Conservation (phyloP, 2,329 filamentous ascomycete genomes). For the Ophiocordyceps sinensis region DNA sequence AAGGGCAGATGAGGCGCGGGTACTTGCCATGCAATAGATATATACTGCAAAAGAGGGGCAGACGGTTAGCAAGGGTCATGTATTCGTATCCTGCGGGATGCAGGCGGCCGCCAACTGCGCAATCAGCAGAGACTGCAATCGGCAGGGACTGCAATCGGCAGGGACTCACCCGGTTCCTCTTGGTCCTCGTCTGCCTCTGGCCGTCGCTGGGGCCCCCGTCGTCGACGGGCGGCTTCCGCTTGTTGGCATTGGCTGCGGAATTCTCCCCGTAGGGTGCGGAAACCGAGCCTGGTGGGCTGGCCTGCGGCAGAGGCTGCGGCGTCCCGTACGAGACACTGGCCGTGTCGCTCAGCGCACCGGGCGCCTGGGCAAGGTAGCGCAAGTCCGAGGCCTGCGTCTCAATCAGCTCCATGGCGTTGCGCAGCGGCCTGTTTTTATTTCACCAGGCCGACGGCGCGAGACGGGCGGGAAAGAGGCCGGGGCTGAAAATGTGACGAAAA, state of each 20-base stretch:
- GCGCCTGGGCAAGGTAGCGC: slow-evolving; percentile 31
- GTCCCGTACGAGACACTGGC: slow-evolving; percentile 18
- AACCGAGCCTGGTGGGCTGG: slow-evolving; percentile 21
- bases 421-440: not conserved
- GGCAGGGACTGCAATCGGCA: no score
- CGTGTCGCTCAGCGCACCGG: slow-evolving; percentile 15
- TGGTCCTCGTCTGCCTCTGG: slow-evolving; percentile 43
- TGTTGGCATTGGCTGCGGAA: slow-evolving; percentile 26
- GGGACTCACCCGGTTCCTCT: slow-evolving; percentile 40
- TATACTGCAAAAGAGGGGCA: slow-evolving; percentile 11
- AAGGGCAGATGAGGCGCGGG: not conserved
- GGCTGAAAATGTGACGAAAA: no score
- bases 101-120: not conserved
- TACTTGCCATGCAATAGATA: slow-evolving; percentile 45
- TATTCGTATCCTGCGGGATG: no score
- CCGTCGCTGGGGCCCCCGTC: slow-evolving; percentile 22
- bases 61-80: not conserved
- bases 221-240: slow-evolving; percentile 20
- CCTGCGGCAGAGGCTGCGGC: slow-evolving; percentile 15
- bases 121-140: slow-evolving; percentile 17
- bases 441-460: not conserved
- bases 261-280: slow-evolving; percentile 31
- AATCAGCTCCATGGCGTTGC: slow-evolving; percentile 34
- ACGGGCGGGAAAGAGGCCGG: not conserved
- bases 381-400: slow-evolving; percentile 39